phyloP scores from a whole-genome alignment of 345 rosid species.

The Gossypioides kirkii region DNA sequence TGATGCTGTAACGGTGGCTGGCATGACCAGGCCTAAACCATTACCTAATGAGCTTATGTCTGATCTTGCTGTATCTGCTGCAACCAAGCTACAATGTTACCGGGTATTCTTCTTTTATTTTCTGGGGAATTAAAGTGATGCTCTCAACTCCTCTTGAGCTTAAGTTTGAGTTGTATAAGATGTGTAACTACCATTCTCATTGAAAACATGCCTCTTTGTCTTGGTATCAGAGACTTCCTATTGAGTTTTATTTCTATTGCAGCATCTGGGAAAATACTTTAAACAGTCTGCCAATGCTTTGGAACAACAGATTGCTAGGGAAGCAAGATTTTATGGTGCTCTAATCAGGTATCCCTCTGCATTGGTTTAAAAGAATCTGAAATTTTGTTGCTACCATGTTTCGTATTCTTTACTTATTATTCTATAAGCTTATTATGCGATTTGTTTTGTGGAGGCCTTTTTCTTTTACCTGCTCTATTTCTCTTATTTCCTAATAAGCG shows the following conservation, averaged over 20 bases:
- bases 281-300: slow-evolving; percentile 86
- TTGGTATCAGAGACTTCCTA: not conserved
- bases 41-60: slow-evolving; percentile 65
- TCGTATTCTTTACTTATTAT: slow-evolving; percentile 5
- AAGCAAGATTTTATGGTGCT: slow-evolving; percentile 97
- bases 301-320: slow-evolving; percentile 74
- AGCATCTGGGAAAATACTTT: slow-evolving; percentile 88
- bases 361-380: slow-evolving; percentile 10
- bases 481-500: slow-evolving; percentile 24
- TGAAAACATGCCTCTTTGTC: not conserved
- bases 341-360: slow-evolving; percentile 56
- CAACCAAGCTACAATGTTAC: slow-evolving; percentile 84
- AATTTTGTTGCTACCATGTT: not conserved
- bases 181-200: not conserved
- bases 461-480: slow-evolving; percentile 8
- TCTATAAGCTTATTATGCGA: not conserved
- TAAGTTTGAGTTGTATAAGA: not conserved
- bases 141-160: not conserved
- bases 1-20: slow-evolving; percentile 78
- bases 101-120: slow-evolving; percentile 43
- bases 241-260: slow-evolving; percentile 20
- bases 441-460: not conserved
- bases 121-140: slow-evolving; percentile 5
- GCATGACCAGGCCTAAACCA: slow-evolving; percentile 78
- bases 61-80: slow-evolving; percentile 81